A percentile compares a stretch with the other conserved stretches of the same genome.
These are phyloP conservation scores for Syzygium malaccense DNA, from an alignment of 441 rosid species.

Conservation along the genomic window DNA sequence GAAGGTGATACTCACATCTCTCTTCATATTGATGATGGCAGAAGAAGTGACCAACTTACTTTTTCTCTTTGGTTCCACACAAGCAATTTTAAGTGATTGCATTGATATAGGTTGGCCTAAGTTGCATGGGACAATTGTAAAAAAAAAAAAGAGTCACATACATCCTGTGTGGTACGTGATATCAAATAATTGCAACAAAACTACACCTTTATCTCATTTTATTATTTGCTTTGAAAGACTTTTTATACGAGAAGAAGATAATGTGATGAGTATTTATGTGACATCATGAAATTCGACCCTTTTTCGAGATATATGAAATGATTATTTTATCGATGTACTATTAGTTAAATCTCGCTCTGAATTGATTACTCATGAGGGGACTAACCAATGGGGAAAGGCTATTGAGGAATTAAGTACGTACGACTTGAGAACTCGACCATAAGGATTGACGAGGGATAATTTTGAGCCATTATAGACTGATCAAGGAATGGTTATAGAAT, in stretches of 20 bases:
- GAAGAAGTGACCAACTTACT: not conserved
- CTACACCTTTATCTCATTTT: not conserved
- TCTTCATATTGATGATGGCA: not conserved
- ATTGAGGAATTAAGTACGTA: too few relatives aligned
- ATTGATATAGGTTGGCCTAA: not conserved
- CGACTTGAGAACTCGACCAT: too few relatives aligned
- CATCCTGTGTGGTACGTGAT: not conserved
- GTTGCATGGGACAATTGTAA: not conserved
- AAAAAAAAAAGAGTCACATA: not conserved
- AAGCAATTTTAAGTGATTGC: not conserved
- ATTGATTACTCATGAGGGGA: too few relatives aligned
- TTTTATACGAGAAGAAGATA: not conserved
- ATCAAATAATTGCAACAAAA: not conserved
- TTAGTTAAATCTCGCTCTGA: too few relatives aligned
- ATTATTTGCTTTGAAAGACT: not conserved
- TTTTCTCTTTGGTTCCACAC: not conserved
- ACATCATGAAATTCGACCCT: too few relatives aligned
- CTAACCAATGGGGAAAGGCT: too few relatives aligned
- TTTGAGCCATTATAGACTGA: too few relatives aligned
- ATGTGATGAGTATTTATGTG: not conserved
- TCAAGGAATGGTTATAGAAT: too few relatives aligned
- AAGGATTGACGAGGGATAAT: too few relatives aligned
- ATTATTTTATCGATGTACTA: too few relatives aligned
- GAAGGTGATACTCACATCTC: not conserved
- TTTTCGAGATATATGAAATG: too few relatives aligned